Base-by-base conservation (phyloP, 495 filamentous ascomycete species). In the Penicillium cataractarum region DNA sequence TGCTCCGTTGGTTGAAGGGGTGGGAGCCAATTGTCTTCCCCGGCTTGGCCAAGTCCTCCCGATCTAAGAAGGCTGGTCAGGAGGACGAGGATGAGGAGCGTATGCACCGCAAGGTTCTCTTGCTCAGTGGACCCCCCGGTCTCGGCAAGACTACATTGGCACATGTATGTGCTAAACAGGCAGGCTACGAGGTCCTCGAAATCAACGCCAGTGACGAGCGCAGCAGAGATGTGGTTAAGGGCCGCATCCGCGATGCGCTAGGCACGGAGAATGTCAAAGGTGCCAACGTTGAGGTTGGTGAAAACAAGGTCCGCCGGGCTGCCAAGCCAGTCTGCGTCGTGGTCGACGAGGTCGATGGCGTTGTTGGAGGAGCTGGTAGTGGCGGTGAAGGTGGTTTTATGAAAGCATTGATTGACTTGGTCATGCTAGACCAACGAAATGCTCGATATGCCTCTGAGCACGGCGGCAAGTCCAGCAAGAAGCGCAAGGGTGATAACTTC, bases 11-110 rank as follows among this genome's bases (percentile, higher is more conserved):
- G 95, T 78, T 99, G 35, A 98, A 97, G 74, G 83, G 79, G 8
- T 98, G 95, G 95, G 95, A 99, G 67, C 85, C 87, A 12, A 85
- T 97, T 60, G 95, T 99, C 3, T 98, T 97, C 71, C 92, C 93
- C 0, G 86, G 89, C 26, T 76, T 86, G 4, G 79, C 82, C 19
- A 88, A 82, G 63, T 73, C 82, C 54, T 40, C 33, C 10, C 90
- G 86, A 58, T 68, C 78, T 0, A 76, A 77, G 57, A 80, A 76
- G 46, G 39, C 65, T 19, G 55, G 48, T 10, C 71, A 76, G 24
- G 76, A 82, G 12, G 76, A 75, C 1, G 84, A 87, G 26, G 77
- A 87, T 29, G 78, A 92, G 58, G 89, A 91, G 66, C 87, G 82
- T 51, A 76, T 84, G 19, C 91, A 94, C 64, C 81, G 89, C 57